Conservation (phyloP, 176 grass and related monocot genomes). For the Ampelocalamus luodianensis region DNA sequence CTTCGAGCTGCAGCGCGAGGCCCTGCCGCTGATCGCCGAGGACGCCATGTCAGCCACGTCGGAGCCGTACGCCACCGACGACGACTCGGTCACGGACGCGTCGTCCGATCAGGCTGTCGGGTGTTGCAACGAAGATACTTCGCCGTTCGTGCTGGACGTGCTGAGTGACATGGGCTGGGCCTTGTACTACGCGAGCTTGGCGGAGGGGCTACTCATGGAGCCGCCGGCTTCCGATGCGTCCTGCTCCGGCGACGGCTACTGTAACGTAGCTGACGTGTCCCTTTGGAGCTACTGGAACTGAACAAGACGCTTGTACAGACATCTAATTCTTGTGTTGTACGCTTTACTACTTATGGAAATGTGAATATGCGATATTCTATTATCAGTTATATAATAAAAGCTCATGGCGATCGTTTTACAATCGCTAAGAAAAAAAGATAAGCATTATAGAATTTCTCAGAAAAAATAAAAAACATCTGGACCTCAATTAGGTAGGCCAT, state of each 20-base stretch:
- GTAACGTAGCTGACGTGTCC: slow-evolving; percentile 8
- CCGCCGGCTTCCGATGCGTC: slow-evolving; percentile 25
- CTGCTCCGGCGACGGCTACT: not conserved
- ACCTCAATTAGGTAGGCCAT: no score
- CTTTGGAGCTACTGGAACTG: slow-evolving; percentile 49
- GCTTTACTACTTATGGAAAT: not conserved
- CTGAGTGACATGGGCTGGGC: slow-evolving; percentile 38
- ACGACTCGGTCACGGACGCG: not conserved
- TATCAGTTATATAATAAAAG: no score
- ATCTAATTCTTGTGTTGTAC: not conserved
- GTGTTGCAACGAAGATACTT: not conserved
- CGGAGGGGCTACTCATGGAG: slow-evolving; percentile 50
- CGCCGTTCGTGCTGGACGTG: slow-evolving; percentile 35
- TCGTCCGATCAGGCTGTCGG: no score
- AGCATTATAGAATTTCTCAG: no score
- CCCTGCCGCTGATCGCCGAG: not conserved
- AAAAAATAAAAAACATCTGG: no score
- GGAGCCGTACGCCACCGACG: not conserved
- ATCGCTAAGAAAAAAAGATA: no score
- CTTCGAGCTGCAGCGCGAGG: not conserved
- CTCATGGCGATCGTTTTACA: no score
- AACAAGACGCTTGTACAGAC: not conserved
- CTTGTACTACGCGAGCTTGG: slow-evolving; percentile 54
- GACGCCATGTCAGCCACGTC: slow-evolving; percentile 32
- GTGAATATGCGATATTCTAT: not conserved